These are phyloP conservation scores for Naganishia sp. DNA, from an alignment of 1,284 basidiomycete genomes.

Conservation along the genomic window DNA sequence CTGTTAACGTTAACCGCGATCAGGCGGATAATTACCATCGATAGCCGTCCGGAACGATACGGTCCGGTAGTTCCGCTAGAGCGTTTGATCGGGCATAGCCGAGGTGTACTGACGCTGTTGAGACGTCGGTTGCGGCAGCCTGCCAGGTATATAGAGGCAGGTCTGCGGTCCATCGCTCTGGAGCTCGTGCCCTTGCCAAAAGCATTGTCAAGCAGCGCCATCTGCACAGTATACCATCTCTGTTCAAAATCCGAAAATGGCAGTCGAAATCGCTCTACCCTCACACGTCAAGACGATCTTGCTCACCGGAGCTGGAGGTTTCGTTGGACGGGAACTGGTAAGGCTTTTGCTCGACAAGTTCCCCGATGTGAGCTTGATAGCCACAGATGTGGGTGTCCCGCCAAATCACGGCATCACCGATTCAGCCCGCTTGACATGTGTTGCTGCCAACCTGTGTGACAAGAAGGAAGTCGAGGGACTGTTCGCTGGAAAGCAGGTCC, in stretches of 20 bases:
- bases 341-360: constrained; percentile 55
- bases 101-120: no score
- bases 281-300: constrained; percentile 56
- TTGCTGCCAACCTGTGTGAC: constrained; percentile 61
- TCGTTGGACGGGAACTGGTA: constrained; percentile 53
- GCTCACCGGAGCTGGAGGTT: constrained; percentile 63
- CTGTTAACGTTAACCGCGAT: no score
- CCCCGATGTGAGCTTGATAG: constrained; percentile 59
- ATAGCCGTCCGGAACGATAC: no score
- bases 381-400: constrained; percentile 62
- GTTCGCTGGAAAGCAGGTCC: constrained; percentile 50
- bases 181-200: no score
- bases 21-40: no score
- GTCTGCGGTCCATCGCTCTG: no score
- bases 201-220: no score
- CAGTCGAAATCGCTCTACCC: constrained; percentile 43
- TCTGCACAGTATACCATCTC: no score
- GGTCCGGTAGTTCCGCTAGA: no score
- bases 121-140: no score
- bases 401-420: constrained; percentile 54
- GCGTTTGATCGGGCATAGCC: no score
- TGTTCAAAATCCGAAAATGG: constrained; percentile 2
- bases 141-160: no score
- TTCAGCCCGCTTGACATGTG: constrained; percentile 45
- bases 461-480: constrained; percentile 54